A percentile compares a stretch with the other conserved stretches of the same genome.
phyloP scores from a whole-genome alignment of 169 alveolate species.

The Theileria annulata region DNA sequence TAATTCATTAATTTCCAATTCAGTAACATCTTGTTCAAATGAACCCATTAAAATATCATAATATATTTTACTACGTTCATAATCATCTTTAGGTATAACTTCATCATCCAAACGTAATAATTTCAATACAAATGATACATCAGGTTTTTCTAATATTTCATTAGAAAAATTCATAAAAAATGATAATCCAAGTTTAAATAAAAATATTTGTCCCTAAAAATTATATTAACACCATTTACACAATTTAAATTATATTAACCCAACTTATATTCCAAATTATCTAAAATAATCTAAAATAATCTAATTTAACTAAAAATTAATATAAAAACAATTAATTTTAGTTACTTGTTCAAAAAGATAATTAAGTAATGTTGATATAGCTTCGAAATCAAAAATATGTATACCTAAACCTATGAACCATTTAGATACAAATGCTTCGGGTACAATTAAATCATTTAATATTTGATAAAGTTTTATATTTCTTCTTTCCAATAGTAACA shows the following conservation, averaged over 20 bases:
- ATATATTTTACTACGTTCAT: slow-evolving; percentile 63
- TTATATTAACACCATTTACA: too few relatives aligned
- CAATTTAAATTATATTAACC: too few relatives aligned
- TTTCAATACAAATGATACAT: slow-evolving; percentile 66
- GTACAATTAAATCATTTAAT: slow-evolving; percentile 68
- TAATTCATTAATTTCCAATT: slow-evolving; percentile 41
- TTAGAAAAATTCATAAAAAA: slow-evolving; percentile 62
- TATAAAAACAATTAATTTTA: too few relatives aligned
- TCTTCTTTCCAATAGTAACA: slow-evolving; percentile 66
- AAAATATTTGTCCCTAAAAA: slow-evolving; percentile 69
- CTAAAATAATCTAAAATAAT: too few relatives aligned
- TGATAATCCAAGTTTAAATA: slow-evolving; percentile 73
- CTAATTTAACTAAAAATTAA: too few relatives aligned
- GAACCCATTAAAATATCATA: slow-evolving; percentile 64
- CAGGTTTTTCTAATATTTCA: slow-evolving; percentile 63
- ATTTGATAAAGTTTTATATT: slow-evolving; percentile 63
- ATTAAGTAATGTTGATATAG: slow-evolving; percentile 66
- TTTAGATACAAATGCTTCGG: slow-evolving; percentile 79
- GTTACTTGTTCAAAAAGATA: slow-evolving; percentile 39
- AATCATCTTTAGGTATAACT: slow-evolving; percentile 62
- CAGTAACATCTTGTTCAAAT: slow-evolving; percentile 49
- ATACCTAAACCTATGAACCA: slow-evolving; percentile 80
- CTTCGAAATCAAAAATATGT: slow-evolving; percentile 71
- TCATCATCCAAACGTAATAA: slow-evolving; percentile 71
- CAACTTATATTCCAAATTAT: too few relatives aligned